Evolutionary conservation across 164 flowering plant species (phyloP).

Genomic region (Protea cynaroides): DNA sequence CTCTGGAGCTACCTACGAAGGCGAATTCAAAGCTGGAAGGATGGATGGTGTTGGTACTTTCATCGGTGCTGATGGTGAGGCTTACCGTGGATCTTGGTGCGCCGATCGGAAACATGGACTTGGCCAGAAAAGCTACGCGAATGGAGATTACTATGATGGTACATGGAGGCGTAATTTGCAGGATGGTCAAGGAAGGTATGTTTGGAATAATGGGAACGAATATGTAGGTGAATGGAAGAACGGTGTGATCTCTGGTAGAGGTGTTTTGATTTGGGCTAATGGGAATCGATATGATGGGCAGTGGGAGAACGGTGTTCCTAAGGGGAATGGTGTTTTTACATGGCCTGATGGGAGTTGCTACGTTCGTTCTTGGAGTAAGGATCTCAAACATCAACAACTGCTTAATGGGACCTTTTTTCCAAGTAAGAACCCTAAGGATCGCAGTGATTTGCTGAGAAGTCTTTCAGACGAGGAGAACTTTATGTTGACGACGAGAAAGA

Average conservation of each 20-base stretch:
- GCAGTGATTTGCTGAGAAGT: background rate
- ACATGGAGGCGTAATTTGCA: slow-evolving; percentile 58
- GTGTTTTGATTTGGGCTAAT: slow-evolving; percentile 59
- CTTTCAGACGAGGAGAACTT: slow-evolving; percentile 9
- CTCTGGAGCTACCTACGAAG: slow-evolving; percentile 77
- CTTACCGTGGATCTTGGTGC: slow-evolving; percentile 67
- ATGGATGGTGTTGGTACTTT: slow-evolving; percentile 85
- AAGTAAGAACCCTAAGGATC: slow-evolving; percentile 1
- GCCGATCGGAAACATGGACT: slow-evolving; percentile 66
- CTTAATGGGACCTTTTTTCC: slow-evolving; percentile 42
- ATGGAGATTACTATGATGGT: slow-evolving; percentile 81
- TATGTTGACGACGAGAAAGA: slow-evolving; percentile 32
- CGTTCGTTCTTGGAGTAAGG: slow-evolving; percentile 49
- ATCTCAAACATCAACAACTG: slow-evolving; percentile 22
- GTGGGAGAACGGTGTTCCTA: slow-evolving; percentile 71
- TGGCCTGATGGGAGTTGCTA: slow-evolving; percentile 70
- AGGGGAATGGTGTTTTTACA: slow-evolving; percentile 56
- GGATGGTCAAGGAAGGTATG: slow-evolving; percentile 70
- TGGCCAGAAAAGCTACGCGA: slow-evolving; percentile 65
- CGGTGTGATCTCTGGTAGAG: slow-evolving; percentile 65
- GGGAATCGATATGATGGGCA: slow-evolving; percentile 64
- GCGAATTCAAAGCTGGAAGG: slow-evolving; percentile 75
- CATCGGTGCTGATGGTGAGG: slow-evolving; percentile 73
- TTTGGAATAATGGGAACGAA: slow-evolving; percentile 76
- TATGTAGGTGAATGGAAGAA: slow-evolving; percentile 73